Percentiles rank a stretch among this genome's conserved stretches.
Conservation (phyloP, 2,329 filamentous ascomycete genomes). For the Calonectria pteridis region DNA sequence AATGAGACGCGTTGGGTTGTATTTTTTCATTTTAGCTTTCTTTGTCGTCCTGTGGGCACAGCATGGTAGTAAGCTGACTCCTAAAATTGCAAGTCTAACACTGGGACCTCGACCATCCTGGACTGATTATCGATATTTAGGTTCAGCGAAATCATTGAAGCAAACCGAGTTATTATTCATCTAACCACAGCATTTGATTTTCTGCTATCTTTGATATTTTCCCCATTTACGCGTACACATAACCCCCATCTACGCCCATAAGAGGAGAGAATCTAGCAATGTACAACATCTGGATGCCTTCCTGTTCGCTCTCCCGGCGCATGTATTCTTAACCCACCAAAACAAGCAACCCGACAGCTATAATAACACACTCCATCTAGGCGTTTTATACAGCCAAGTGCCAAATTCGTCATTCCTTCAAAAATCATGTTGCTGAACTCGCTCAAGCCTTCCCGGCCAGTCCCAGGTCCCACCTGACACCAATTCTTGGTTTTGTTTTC, state of each 20-base stretch:
- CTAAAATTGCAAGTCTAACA: background rate
- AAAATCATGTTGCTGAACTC: slow-evolving; percentile 6
- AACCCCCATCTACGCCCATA: background rate
- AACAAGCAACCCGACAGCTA: background rate
- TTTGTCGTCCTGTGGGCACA: background rate
- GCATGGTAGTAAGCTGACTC: background rate
- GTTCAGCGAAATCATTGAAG: background rate
- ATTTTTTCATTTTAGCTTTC: background rate
- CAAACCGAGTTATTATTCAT: background rate
- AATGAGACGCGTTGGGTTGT: background rate
- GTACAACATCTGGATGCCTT: slow-evolving; percentile 13
- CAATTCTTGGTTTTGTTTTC: background rate
- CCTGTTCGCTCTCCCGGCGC: background rate
- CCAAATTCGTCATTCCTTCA: background rate
- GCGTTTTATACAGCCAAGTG: background rate
- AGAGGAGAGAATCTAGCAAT: slow-evolving; percentile 8
- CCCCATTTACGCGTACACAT: slow-evolving; percentile 6
- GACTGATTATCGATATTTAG: background rate
- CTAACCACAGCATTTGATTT: slow-evolving; percentile 13
- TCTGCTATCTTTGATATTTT: slow-evolving; percentile 5
- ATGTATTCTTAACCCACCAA: background rate
- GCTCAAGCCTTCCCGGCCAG: slow-evolving; percentile 1
- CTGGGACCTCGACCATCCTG: background rate
- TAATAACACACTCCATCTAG: background rate
- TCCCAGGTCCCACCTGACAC: slow-evolving; percentile 2